Conservation (phyloP, 2,329 filamentous ascomycete species). For the Arthrocladium fulminans region DNA sequence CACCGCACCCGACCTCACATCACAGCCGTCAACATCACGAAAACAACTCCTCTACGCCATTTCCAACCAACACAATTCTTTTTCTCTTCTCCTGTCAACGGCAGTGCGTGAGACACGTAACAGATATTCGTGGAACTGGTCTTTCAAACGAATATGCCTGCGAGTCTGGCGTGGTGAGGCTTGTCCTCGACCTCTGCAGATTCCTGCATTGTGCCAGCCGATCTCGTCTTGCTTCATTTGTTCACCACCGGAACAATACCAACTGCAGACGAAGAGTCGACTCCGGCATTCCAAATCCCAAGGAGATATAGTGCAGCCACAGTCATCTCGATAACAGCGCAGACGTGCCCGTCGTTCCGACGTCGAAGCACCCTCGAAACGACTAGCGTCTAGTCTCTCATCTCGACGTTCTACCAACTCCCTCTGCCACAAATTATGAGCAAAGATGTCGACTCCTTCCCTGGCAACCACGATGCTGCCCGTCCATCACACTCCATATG, state of each 20-base stretch:
- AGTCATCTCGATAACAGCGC: not conserved
- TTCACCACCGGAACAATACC: not conserved
- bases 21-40: constrained; percentile 4
- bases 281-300: not conserved
- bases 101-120: not conserved
- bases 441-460: constrained; percentile 69
- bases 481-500: constrained; percentile 57
- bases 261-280: not conserved
- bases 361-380: constrained; percentile 6
- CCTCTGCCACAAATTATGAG: constrained; percentile 1
- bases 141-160: not conserved
- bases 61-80: not conserved
- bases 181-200: constrained; percentile 7
- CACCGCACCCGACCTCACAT: constrained; percentile 1
- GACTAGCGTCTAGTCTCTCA: not conserved
- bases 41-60: not conserved
- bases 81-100: not conserved
- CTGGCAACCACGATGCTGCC: constrained; percentile 65
- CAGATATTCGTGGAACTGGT: not conserved
- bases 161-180: constrained; percentile 2
- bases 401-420: not conserved
- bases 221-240: not conserved
- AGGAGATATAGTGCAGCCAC: not conserved
- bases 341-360: not conserved
- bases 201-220: not conserved